phyloP scores from a whole-genome alignment of 495 filamentous ascomycete genomes.

The Cercophora scortea region DNA sequence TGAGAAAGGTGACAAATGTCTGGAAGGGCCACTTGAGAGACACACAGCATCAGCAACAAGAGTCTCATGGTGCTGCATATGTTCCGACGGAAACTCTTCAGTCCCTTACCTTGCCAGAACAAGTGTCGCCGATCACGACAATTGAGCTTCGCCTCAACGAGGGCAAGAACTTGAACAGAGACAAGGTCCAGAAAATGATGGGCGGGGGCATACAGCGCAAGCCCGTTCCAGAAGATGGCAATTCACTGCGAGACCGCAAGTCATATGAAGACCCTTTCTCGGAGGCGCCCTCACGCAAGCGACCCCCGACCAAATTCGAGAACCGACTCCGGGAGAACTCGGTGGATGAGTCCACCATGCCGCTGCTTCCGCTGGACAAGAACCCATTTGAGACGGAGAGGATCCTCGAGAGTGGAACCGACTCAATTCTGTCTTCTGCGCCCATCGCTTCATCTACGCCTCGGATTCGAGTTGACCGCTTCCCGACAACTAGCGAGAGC shows the following conservation, averaged over 20 bases:
- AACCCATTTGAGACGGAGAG: slow-evolving; percentile 10
- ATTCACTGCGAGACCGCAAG: slow-evolving; percentile 8
- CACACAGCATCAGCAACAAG: background rate
- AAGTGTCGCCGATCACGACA: background rate
- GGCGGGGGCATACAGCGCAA: slow-evolving; percentile 18
- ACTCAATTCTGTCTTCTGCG: slow-evolving; percentile 2
- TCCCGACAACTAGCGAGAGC: background rate
- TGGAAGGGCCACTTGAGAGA: background rate
- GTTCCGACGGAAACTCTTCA: background rate
- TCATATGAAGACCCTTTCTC: slow-evolving; percentile 25
- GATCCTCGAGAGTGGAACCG: slow-evolving; percentile 3
- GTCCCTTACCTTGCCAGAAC: background rate
- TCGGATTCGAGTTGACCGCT: background rate
- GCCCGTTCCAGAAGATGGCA: slow-evolving; percentile 13
- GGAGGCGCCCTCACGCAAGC: slow-evolving; percentile 3
- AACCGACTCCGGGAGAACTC: slow-evolving; percentile 6
- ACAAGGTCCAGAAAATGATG: slow-evolving; percentile 13
- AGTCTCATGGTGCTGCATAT: background rate
- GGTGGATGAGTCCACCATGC: slow-evolving; percentile 1
- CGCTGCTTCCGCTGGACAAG: background rate
- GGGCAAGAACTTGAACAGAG: slow-evolving; percentile 15
- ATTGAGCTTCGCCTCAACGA: slow-evolving; percentile 20
- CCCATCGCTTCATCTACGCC: slow-evolving; percentile 7
- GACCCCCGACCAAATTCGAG: slow-evolving; percentile 8
- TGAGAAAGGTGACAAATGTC: background rate